phyloP scores from a whole-genome alignment of 192 early-diverging fungal species.

The Linnemannia elongata region DNA sequence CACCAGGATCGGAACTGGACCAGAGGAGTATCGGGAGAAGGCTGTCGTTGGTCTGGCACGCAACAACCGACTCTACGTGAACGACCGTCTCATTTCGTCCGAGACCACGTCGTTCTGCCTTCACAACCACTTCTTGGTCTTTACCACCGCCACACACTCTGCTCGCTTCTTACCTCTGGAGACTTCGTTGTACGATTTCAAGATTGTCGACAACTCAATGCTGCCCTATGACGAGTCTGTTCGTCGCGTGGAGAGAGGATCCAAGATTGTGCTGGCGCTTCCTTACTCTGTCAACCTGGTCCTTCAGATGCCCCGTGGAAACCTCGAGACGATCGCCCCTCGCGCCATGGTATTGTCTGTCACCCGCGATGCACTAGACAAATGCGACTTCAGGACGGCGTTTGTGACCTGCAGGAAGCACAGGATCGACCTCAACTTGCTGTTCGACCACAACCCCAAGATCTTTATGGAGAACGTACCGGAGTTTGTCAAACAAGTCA shows the following conservation, averaged over 20 bases:
- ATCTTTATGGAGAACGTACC: slow-evolving; percentile 76
- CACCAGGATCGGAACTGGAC: slow-evolving; percentile 51
- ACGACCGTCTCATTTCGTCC: slow-evolving; percentile 74
- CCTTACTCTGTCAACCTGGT: slow-evolving; percentile 77
- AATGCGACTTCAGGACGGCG: slow-evolving; percentile 80
- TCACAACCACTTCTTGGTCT: slow-evolving; percentile 85
- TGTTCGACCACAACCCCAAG: slow-evolving; percentile 84
- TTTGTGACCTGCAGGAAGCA: slow-evolving; percentile 89
- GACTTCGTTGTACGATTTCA: slow-evolving; percentile 49
- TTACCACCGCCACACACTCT: slow-evolving; percentile 87
- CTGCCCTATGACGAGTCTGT: slow-evolving; percentile 72
- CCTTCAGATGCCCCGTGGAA: slow-evolving; percentile 98
- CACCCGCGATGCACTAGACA: slow-evolving; percentile 74
- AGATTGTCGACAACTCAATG: slow-evolving; percentile 60
- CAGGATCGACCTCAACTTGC: slow-evolving; percentile 94
- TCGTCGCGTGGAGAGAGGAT: slow-evolving; percentile 92
- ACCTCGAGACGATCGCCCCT: slow-evolving; percentile 93
- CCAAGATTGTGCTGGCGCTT: slow-evolving; percentile 85
- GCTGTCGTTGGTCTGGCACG: slow-evolving; percentile 80
- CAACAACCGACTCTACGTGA: slow-evolving; percentile 89
- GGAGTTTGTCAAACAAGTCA: slow-evolving; percentile 82
- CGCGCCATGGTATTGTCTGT: slow-evolving; percentile 88
- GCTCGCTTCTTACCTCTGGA: slow-evolving; percentile 77
- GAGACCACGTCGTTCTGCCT: slow-evolving; percentile 91
- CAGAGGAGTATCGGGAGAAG: slow-evolving; percentile 52